Conservation (phyloP, 352 stramenopile species). For the Globisporangium cederbergense region DNA sequence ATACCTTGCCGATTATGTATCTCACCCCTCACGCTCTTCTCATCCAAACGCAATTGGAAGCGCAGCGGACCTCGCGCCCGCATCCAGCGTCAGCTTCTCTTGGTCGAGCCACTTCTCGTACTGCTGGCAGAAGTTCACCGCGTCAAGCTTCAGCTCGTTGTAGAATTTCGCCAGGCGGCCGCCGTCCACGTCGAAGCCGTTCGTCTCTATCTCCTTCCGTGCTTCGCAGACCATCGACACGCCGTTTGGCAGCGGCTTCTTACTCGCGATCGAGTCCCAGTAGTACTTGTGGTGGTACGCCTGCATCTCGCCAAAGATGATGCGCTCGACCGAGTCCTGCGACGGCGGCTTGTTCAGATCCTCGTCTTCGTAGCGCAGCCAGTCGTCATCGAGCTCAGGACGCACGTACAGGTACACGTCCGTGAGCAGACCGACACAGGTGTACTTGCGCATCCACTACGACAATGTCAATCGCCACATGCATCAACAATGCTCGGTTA, state of each 20-base stretch:
- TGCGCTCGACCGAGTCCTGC: slow-evolving; percentile 66
- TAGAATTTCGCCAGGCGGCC: slow-evolving; percentile 67
- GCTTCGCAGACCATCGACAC: slow-evolving; percentile 56
- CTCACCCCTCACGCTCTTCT: slow-evolving; percentile 3
- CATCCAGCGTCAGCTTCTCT: slow-evolving; percentile 43
- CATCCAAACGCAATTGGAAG: slow-evolving; percentile 68
- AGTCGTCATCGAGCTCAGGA: slow-evolving; percentile 76
- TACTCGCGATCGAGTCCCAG: slow-evolving; percentile 55
- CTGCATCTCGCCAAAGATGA: slow-evolving; percentile 85
- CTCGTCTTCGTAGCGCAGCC: slow-evolving; percentile 79
- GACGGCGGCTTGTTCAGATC: slow-evolving; percentile 65
- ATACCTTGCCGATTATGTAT: neutral
- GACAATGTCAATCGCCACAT: slow-evolving; percentile 6
- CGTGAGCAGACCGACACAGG: slow-evolving; percentile 70
- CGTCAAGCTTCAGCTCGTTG: slow-evolving; percentile 62
- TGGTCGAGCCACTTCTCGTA: slow-evolving; percentile 85
- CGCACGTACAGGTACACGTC: slow-evolving; percentile 79
- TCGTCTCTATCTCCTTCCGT: slow-evolving; percentile 52
- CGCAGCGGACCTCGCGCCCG: slow-evolving; percentile 23
- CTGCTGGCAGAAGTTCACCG: slow-evolving; percentile 69
- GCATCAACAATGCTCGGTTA: neutral
- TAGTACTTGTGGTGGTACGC: slow-evolving; percentile 86
- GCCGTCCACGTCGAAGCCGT: slow-evolving; percentile 59
- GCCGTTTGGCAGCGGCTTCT: slow-evolving; percentile 42
- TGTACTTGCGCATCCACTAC: slow-evolving; percentile 85